These are phyloP conservation scores for Fusarium begoniae DNA, from an alignment of 2,329 filamentous ascomycete genomes.

Conservation along the genomic window DNA sequence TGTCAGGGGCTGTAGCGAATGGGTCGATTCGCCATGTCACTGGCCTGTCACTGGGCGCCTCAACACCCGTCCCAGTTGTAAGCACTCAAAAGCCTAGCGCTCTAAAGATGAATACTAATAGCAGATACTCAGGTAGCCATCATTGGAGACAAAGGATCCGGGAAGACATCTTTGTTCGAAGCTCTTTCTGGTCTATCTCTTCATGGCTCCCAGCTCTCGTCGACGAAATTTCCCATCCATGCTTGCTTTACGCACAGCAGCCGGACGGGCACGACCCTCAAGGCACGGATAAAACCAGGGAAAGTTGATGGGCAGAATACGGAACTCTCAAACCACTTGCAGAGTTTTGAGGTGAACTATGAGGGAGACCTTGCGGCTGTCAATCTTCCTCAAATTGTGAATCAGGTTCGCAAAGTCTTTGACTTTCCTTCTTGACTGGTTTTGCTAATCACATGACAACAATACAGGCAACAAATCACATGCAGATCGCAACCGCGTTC, in stretches of 20 bases:
- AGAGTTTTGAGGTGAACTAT: neutral
- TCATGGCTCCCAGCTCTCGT: neutral
- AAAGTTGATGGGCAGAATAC: fast-evolving
- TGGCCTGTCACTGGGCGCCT: neutral
- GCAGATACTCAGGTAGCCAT: neutral
- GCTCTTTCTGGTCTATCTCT: neutral
- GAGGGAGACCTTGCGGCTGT: neutral
- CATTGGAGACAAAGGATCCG: neutral
- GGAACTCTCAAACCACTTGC: neutral
- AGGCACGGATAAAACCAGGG: neutral
- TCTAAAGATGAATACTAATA: neutral
- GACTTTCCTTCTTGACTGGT: fast-evolving
- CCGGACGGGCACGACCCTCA: neutral
- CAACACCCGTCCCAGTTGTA: neutral
- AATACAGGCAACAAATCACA: neutral
- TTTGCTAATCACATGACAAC: fast-evolving
- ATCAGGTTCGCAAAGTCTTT: neutral
- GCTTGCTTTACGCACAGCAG: neutral
- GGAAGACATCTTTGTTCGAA: neutral
- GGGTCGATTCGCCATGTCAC: neutral
- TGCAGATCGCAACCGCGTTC: neutral
- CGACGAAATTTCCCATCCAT: neutral
- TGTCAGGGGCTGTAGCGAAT: neutral
- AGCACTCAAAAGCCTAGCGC: neutral
- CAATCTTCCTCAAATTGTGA: neutral